Base-by-base conservation (phyloP, 768 basidiomycete species). In the Clitopilus hobsonii region DNA sequence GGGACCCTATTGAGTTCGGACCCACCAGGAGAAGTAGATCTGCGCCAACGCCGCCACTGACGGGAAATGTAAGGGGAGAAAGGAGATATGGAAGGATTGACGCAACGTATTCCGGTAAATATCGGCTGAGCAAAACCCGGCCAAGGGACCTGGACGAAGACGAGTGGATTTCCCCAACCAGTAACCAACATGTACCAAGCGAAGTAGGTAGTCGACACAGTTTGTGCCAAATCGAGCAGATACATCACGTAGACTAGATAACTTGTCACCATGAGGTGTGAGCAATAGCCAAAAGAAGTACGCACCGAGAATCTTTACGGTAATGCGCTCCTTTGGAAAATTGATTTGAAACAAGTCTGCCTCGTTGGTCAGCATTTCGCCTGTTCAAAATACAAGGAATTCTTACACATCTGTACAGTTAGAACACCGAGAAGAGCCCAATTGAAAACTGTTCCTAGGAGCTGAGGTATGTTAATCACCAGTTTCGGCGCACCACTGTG, bases 21-120 rank as follows among this genome's bases (percentile, higher is more conserved):
- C 58, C 16, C 56, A 59, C 58, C 61, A 63, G 8, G 63, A 60
- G 51, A 63, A 66, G 54, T 63, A 66, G 8, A 63, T 13, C 52
- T 66, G 65, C 27, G 41, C 41, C 3, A 61, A 58, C 3, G 61
- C 51, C 16, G 53, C 48, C 4, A 61, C 51, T 38, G n/a, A 63
- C 61, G 20, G 5, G 5, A 25, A 28, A 1, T 16, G 28, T 22
- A 16, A 36, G 25, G 22, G 64, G 29, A 20, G 13, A 18, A 26
- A 14, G 16, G 45, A 26, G 22, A 16, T 20, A 6, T 14, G 16
- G 20, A 22, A 49, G 13, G 30, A 6, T 1, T 10, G 27, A 6
- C 18, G 29, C 41, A 52, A 65, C 64, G 56, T 36, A 61, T 36
- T 16, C 55, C 56, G 18, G 49, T 56, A 41, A 60, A 53, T 6